Percentiles rank a stretch among this genome's conserved stretches.
These are phyloP conservation scores for Piper betle DNA, from an alignment of 164 flowering plant species.

Conservation along the genomic window DNA sequence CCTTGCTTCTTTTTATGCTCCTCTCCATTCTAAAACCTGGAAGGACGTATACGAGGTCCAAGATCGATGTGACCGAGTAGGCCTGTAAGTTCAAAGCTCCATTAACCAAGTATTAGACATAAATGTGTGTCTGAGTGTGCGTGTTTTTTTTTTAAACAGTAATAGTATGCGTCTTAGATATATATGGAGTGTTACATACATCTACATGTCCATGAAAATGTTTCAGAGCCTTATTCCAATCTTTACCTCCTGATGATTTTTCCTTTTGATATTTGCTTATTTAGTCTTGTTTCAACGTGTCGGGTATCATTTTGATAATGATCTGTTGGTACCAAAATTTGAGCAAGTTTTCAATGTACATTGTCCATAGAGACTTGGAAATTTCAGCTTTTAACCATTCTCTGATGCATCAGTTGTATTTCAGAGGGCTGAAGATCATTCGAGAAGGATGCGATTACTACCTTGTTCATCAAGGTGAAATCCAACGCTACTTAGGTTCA, in stretches of 20 bases:
- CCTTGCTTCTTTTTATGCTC: slow-evolving; percentile 41
- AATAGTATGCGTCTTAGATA: no score
- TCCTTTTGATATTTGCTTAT: no score
- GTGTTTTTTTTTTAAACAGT: no score
- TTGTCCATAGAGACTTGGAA: background rate
- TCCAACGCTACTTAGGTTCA: slow-evolving; percentile 52
- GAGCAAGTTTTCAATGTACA: background rate
- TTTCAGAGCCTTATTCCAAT: no score
- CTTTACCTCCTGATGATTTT: no score
- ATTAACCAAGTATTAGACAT: no score
- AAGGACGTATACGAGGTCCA: slow-evolving; percentile 56
- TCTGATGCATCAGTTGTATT: background rate
- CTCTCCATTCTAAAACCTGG: slow-evolving; percentile 42
- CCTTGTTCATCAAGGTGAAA: slow-evolving; percentile 56
- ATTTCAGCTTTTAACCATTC: background rate
- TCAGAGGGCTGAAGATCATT: slow-evolving; percentile 64
- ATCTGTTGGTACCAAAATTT: background rate
- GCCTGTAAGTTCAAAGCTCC: slow-evolving; percentile 36
- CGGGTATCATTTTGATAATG: background rate
- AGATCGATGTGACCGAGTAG: slow-evolving; percentile 69
- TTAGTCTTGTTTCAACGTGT: no score
- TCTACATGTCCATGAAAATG: no score
- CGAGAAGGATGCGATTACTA: slow-evolving; percentile 60
- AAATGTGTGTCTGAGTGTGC: no score
- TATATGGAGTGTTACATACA: no score